These are phyloP conservation scores for Albugo laibachii DNA, from an alignment of 352 stramenopile species.

Conservation along the genomic window DNA sequence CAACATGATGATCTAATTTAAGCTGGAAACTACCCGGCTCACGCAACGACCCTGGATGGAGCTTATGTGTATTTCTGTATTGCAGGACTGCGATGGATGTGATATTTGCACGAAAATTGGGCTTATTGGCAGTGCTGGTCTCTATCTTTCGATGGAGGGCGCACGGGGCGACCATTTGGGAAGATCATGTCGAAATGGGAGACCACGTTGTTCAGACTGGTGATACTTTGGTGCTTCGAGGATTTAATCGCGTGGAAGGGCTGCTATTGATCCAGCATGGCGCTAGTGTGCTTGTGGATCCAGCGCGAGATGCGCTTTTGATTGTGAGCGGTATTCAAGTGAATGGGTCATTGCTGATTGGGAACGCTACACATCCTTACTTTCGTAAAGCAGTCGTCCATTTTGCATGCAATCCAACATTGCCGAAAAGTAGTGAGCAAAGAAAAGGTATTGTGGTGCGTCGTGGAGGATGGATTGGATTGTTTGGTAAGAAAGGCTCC, in stretches of 20 bases:
- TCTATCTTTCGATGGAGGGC: too few species aligned
- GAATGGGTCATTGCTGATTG: constrained; percentile 14
- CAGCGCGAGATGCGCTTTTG: constrained; percentile 6
- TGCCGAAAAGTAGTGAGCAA: constrained; percentile 11
- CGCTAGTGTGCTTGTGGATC: constrained; percentile 8
- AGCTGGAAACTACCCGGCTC: too few species aligned
- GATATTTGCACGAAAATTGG: too few species aligned
- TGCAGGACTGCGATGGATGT: too few species aligned
- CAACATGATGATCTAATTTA: too few species aligned
- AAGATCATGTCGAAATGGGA: constrained; percentile 10
- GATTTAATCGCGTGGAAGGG: constrained; percentile 11
- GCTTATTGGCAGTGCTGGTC: too few species aligned
- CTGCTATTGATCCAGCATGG: constrained; percentile 9
- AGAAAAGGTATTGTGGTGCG: constrained; percentile 21
- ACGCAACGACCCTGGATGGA: too few species aligned
- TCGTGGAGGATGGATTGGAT: constrained; percentile 8
- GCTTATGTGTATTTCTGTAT: too few species aligned
- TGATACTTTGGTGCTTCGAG: constrained; percentile 12
- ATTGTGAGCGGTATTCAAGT: constrained; percentile 15
- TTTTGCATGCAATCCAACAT: constrained; percentile 9
- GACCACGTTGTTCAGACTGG: constrained; percentile 8
- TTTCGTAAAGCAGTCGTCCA: constrained; percentile 16
- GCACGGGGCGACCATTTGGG: constrained; percentile 2
- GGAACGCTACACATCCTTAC: constrained; percentile 11
- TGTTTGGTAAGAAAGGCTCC: constrained; percentile 16